phyloP scores from a whole-genome alignment of 164 flowering plant species.

The Magnolia officinalis region DNA sequence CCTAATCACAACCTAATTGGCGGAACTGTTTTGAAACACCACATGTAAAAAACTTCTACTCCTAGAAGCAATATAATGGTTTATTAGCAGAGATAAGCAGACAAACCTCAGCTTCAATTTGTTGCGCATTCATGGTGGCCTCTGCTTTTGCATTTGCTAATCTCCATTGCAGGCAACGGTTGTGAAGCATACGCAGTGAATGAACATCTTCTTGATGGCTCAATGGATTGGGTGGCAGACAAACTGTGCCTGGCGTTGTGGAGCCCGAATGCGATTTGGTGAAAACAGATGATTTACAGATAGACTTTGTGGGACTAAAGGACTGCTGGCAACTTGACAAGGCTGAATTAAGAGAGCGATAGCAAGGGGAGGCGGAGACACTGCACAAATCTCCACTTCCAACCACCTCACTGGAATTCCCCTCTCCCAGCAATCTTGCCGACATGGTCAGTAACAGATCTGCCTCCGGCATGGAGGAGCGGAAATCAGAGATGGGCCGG shows the following conservation, averaged over 20 bases:
- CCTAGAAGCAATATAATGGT: too few relatives aligned
- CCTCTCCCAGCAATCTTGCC: slow-evolving; percentile 9
- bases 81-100: background rate
- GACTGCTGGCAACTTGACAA: slow-evolving; percentile 18
- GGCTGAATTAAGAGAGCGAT: slow-evolving; percentile 26
- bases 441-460: slow-evolving; percentile 22
- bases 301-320: slow-evolving; percentile 16
- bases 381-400: slow-evolving; percentile 15
- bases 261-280: slow-evolving; percentile 12
- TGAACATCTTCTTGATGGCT: slow-evolving; percentile 56
- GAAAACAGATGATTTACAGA: slow-evolving; percentile 13
- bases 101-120: slow-evolving; percentile 53
- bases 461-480: slow-evolving; percentile 30
- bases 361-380: slow-evolving; percentile 16
- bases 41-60: too few relatives aligned
- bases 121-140: slow-evolving; percentile 39
- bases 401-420: background rate
- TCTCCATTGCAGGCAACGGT: slow-evolving; percentile 68
- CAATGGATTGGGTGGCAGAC: slow-evolving; percentile 29
- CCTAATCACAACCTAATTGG: too few relatives aligned
- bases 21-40: too few relatives aligned
- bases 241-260: slow-evolving; percentile 1
- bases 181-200: slow-evolving; percentile 52
- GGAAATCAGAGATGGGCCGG: slow-evolving; percentile 15
- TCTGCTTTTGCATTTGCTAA: slow-evolving; percentile 71